These are phyloP conservation scores for Rubus idaeus DNA, from an alignment of 306 rosid genomes.

Conservation along the genomic window DNA sequence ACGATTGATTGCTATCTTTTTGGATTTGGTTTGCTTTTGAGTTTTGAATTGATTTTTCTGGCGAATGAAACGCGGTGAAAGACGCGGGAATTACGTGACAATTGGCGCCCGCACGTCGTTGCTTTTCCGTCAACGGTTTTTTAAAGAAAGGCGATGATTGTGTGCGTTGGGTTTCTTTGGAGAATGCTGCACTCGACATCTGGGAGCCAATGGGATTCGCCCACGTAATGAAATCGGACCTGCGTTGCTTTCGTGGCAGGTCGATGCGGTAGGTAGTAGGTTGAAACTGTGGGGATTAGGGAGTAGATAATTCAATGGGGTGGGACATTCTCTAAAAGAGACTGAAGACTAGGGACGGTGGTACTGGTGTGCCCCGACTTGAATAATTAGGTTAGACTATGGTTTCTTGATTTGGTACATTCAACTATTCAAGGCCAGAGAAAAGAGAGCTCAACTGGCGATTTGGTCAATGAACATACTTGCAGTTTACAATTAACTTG, in stretches of 20 bases:
- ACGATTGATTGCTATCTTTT: neutral
- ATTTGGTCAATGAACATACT: neutral
- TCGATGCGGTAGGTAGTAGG: neutral
- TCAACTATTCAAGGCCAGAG: neutral
- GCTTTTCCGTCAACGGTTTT: constrained; percentile 24
- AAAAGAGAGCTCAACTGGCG: neutral
- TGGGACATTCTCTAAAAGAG: neutral
- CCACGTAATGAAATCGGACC: neutral
- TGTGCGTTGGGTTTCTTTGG: neutral
- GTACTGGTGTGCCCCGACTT: neutral
- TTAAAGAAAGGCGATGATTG: neutral
- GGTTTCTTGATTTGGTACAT: neutral
- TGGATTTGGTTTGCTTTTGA: neutral
- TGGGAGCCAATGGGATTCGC: neutral
- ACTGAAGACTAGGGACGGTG: neutral
- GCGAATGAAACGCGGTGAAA: constrained; percentile 24
- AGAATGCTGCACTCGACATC: neutral
- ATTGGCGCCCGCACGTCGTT: constrained; percentile 31
- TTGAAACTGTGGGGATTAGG: neutral
- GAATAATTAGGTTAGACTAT: neutral
- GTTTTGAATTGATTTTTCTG: neutral
- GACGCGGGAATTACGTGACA: constrained; percentile 45
- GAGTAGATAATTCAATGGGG: neutral
- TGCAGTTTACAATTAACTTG: neutral
- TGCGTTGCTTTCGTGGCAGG: neutral